phyloP scores from a whole-genome alignment of 1,284 basidiomycete genomes.

The Agaricales sp. region DNA sequence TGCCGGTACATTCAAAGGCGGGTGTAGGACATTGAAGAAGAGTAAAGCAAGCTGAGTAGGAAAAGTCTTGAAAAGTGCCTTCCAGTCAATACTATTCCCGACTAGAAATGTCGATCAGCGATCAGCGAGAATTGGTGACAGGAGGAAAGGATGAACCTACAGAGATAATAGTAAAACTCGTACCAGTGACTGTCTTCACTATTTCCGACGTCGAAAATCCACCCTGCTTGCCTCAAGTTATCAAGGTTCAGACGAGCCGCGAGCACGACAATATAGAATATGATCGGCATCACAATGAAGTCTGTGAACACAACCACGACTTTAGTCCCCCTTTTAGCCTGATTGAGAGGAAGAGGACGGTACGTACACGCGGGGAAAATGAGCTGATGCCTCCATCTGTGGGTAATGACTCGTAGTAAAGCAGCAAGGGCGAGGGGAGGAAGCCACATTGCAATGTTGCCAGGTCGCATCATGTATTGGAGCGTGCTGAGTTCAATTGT shows the following conservation, averaged over 20 bases:
- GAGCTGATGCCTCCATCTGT: constrained; percentile 78
- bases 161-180: constrained; percentile 68
- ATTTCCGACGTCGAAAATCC: constrained; percentile 77
- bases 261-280: constrained; percentile 78
- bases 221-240: constrained; percentile 57
- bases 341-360: not conserved
- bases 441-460: constrained; percentile 65
- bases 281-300: constrained; percentile 74
- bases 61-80: constrained; percentile 63
- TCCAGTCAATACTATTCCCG: constrained; percentile 49
- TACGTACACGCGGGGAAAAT: constrained; percentile 82
- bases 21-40: constrained; percentile 92
- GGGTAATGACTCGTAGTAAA: constrained; percentile 73
- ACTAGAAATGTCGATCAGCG: constrained; percentile 30
- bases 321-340: not conserved
- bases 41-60: constrained; percentile 81
- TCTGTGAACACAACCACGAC: constrained; percentile 30
- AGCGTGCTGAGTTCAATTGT: constrained; percentile 58
- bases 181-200: constrained; percentile 65
- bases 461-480: constrained; percentile 46
- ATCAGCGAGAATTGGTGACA: constrained; percentile 1
- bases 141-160: constrained; percentile 29
- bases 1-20: constrained; percentile 89
- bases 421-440: constrained; percentile 74
- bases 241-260: constrained; percentile 55